A percentile compares a stretch with the other conserved stretches of the same genome.
phyloP scores from a whole-genome alignment of 768 basidiomycete genomes.

The Paxillus rubicundulus region DNA sequence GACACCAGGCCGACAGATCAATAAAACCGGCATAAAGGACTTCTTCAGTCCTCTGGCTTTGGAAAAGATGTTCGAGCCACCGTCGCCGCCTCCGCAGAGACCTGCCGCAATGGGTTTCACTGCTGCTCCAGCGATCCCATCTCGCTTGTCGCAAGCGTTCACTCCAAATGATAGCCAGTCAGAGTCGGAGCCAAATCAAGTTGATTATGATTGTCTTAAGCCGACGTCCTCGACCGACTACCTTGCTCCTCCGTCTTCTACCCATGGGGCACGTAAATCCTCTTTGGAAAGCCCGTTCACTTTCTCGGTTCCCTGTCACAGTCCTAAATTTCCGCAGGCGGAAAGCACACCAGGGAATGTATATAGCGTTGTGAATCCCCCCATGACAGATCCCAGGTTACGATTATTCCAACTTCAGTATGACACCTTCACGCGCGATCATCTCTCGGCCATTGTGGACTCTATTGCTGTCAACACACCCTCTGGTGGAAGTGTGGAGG shows the following conservation, averaged over 20 bases:
- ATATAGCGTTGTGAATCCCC: slow-evolving; percentile 25
- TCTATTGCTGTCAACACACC: slow-evolving; percentile 84
- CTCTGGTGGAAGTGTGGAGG: slow-evolving; percentile 51
- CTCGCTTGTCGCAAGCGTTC: slow-evolving; percentile 39
- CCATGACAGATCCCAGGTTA: slow-evolving; percentile 67
- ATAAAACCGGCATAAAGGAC: slow-evolving; percentile 66
- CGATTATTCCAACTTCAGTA: slow-evolving; percentile 92
- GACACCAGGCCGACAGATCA: slow-evolving; percentile 56
- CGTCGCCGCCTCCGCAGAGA: slow-evolving; percentile 62
- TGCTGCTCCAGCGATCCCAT: slow-evolving; percentile 32
- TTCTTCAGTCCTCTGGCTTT: slow-evolving; percentile 87
- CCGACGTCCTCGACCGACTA: slow-evolving; percentile 10
- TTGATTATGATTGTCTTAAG: slow-evolving; percentile 7
- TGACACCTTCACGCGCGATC: slow-evolving; percentile 93
- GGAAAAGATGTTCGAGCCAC: slow-evolving; percentile 93
- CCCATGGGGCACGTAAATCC: slow-evolving; percentile 41
- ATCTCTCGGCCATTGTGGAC: slow-evolving; percentile 91
- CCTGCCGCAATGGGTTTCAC: slow-evolving; percentile 19
- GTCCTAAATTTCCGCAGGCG: slow-evolving; percentile 45
- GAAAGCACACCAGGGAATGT: slow-evolving; percentile 53
- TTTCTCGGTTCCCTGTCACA: slow-evolving; percentile 59
- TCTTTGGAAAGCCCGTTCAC: slow-evolving; percentile 66
- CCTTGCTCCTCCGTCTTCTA: slow-evolving; percentile 13
- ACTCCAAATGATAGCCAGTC: slow-evolving; percentile 29
- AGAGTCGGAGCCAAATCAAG: slow-evolving; percentile 19